Conservation (phyloP, 2,329 filamentous ascomycete genomes). For the Talaromyces sp. region DNA sequence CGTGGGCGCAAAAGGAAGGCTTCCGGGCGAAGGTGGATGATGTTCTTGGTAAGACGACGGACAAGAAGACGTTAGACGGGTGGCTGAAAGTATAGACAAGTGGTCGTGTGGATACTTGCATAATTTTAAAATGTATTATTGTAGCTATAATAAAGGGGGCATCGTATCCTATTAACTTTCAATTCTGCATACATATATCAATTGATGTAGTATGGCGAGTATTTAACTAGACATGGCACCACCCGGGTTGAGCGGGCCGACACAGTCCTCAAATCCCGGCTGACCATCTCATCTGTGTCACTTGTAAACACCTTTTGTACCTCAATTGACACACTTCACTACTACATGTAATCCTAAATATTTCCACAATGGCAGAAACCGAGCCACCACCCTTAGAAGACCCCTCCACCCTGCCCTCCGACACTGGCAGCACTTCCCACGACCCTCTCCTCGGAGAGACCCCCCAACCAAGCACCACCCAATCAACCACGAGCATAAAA, state of each 20-base stretch:
- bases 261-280: no score
- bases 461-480: not conserved
- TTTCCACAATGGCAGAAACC: no score
- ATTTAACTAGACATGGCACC: not conserved
- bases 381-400: no score
- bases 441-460: not conserved
- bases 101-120: not conserved
- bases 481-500: not conserved
- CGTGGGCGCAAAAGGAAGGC: conserved; percentile 61
- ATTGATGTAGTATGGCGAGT: no score
- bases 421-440: not conserved
- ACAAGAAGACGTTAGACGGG: conserved; percentile 35
- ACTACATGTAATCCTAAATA: no score
- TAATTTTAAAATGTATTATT: not conserved
- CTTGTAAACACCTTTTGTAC: no score
- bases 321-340: no score
- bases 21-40: conserved; percentile 64
- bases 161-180: not conserved
- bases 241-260: not conserved
- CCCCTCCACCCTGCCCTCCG: not conserved
- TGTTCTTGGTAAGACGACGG: conserved; percentile 61
- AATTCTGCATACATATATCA: no score
- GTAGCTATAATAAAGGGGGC: not conserved
- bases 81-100: conserved; percentile 7
- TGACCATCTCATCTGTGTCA: no score